Evolutionary conservation across 2,329 filamentous ascomycete species (phyloP).

Genomic region (Cladosporium halotolerans): DNA sequence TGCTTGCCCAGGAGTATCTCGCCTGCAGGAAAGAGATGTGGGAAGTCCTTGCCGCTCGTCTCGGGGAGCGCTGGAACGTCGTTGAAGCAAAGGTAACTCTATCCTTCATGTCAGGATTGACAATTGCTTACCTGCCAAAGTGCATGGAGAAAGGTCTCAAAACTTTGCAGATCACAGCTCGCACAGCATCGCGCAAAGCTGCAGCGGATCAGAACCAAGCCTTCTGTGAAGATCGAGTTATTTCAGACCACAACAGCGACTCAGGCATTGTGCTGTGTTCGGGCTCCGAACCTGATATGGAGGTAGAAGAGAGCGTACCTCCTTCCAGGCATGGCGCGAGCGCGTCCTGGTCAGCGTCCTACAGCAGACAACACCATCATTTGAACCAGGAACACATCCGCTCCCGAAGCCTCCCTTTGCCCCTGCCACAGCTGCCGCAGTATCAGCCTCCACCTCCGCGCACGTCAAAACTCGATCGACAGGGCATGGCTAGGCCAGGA

Average conservation of each 20-base stretch:
- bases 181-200: constrained; percentile 58
- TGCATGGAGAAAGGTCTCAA: constrained; percentile 80
- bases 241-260: constrained; percentile 52
- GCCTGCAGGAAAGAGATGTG: constrained; percentile 74
- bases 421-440: constrained; percentile 30
- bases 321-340: constrained; percentile 13
- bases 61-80: constrained; percentile 53
- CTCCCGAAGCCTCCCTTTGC: constrained; percentile 28
- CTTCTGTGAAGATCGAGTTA: constrained; percentile 31
- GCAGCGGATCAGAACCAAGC: constrained; percentile 37
- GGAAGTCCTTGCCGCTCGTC: constrained; percentile 60
- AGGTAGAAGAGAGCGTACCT: constrained; percentile 21
- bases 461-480: not conserved
- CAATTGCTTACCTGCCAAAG: constrained; percentile 36
- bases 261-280: constrained; percentile 56
- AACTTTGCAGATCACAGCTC: constrained; percentile 65
- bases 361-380: constrained; percentile 13
- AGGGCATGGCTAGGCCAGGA: no score
- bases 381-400: constrained; percentile 22
- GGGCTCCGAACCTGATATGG: constrained; percentile 31
- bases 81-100: constrained; percentile 75
- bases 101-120: constrained; percentile 9
- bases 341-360: constrained; percentile 20
- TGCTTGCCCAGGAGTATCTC: constrained; percentile 72
- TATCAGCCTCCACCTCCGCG: constrained; percentile 29